phyloP scores from a whole-genome alignment of 73 alveolate species.

The Tetrahymena borealis region DNA sequence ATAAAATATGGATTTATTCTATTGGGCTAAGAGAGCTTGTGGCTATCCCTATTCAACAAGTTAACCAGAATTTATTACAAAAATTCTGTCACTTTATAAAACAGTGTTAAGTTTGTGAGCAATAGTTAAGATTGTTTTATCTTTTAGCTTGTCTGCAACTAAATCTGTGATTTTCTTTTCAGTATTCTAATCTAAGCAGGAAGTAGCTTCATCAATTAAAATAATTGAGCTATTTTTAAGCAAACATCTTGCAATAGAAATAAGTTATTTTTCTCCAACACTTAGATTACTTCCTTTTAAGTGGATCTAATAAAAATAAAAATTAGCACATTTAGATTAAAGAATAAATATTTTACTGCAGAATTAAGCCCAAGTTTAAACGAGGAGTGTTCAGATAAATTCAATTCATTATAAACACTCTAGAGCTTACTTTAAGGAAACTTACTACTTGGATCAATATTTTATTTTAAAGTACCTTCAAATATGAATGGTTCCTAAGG shows the following conservation, averaged over 20 bases:
- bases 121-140: constrained; percentile 50
- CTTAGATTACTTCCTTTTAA: constrained; percentile 57
- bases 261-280: constrained; percentile 66
- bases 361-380: constrained; percentile 31
- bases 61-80: constrained; percentile 49
- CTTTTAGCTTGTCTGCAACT: constrained; percentile 39
- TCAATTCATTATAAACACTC: constrained; percentile 33
- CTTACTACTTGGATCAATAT: constrained; percentile 9
- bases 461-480: constrained; percentile 21
- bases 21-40: background rate
- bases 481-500: constrained; percentile 31
- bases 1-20: background rate
- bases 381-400: constrained; percentile 43
- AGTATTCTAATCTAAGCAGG: constrained; percentile 57
- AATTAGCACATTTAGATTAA: background rate
- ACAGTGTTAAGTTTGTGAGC: constrained; percentile 65
- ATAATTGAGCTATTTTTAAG: constrained; percentile 54
- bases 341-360: background rate
- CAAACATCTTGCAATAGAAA: constrained; percentile 60
- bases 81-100: constrained; percentile 52
- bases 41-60: constrained; percentile 55
- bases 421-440: background rate
- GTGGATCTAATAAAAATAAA: constrained; percentile 8
- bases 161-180: constrained; percentile 57
- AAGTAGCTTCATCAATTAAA: constrained; percentile 72